Conservation (phyloP, 73 alveolate species). For the Diophrys appendiculata region DNA sequence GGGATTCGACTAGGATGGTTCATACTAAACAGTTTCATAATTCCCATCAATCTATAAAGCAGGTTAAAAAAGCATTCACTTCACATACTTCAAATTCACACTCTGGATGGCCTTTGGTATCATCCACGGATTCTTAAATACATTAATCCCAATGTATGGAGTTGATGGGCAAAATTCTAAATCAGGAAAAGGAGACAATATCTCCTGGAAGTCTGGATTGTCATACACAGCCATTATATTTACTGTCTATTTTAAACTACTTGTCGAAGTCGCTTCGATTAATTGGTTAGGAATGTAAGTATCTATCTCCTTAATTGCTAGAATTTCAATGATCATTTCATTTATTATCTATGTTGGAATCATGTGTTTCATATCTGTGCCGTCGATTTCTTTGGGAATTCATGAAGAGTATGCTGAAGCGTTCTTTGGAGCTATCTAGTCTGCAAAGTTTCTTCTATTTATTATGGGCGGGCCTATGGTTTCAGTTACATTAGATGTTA, state of each 20-base stretch:
- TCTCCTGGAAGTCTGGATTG: constrained; percentile 69
- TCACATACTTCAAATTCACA: constrained; percentile 74
- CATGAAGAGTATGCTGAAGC: constrained; percentile 34
- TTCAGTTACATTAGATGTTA: constrained; percentile 12
- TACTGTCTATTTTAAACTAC: constrained; percentile 70
- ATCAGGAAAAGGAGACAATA: constrained; percentile 61
- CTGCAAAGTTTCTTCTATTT: constrained; percentile 8
- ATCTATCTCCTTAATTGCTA: neutral
- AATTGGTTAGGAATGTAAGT: constrained; percentile 52
- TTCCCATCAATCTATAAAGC: constrained; percentile 80
- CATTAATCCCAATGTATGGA: constrained; percentile 61
- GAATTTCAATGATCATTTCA: neutral
- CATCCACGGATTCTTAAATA: constrained; percentile 69
- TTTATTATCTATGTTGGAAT: constrained; percentile 28
- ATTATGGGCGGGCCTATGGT: constrained; percentile 23
- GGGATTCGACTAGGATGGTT: constrained; percentile 75
- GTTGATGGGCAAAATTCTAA: constrained; percentile 44
- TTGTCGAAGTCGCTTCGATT: constrained; percentile 69
- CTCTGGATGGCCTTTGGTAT: constrained; percentile 64
- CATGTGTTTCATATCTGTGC: constrained; percentile 38
- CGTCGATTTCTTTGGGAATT: constrained; percentile 38
- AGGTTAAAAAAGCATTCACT: constrained; percentile 71
- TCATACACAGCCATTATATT: constrained; percentile 71
- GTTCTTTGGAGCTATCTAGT: neutral
- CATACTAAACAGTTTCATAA: constrained; percentile 48